Evolutionary conservation across 768 basidiomycete species (phyloP).

Genomic region (Lyophyllum semitale): DNA sequence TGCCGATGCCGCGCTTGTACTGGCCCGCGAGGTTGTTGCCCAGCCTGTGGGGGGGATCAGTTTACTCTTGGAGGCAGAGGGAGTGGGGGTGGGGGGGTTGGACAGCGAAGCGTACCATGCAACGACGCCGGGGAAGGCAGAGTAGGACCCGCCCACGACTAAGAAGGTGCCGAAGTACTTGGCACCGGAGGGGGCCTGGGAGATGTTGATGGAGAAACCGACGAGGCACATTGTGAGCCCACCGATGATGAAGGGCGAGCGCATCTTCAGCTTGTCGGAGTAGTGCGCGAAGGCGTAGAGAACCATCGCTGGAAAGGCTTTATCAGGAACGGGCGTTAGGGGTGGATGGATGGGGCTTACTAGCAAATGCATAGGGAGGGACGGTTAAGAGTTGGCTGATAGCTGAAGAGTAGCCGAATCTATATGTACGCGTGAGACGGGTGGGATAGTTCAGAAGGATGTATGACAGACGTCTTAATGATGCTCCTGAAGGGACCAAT

Average conservation of each 20-base stretch:
- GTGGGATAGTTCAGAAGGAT: neutral
- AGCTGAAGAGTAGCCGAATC: slow-evolving; percentile 59
- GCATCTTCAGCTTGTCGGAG: slow-evolving; percentile 57
- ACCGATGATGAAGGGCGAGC: slow-evolving; percentile 59
- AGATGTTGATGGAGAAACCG: slow-evolving; percentile 68
- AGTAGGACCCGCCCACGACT: slow-evolving; percentile 63
- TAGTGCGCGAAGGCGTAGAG: slow-evolving; percentile 53
- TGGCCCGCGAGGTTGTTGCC: slow-evolving; percentile 69
- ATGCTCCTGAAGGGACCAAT: slow-evolving; percentile 46
- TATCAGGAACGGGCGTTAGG: neutral
- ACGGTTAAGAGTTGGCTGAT: slow-evolving; percentile 68
- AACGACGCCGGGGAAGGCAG: slow-evolving; percentile 58
- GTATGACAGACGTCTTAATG: slow-evolving; percentile 49
- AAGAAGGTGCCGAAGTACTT: slow-evolving; percentile 80
- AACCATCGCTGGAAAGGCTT: slow-evolving; percentile 45
- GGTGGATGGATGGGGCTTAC: slow-evolving; percentile 35
- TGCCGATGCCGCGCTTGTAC: slow-evolving; percentile 69
- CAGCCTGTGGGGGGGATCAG: slow-evolving; percentile 47
- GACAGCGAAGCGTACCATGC: slow-evolving; percentile 47
- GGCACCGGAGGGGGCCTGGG: slow-evolving; percentile 46
- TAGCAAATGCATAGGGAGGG: slow-evolving; percentile 65
- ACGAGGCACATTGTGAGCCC: slow-evolving; percentile 52
- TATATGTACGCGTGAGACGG: slow-evolving; percentile 17
- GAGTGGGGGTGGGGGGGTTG: neutral
- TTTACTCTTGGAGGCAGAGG: too few species aligned